Base-by-base conservation (phyloP, 768 basidiomycete species). In the Leucocoprinus sp. region DNA sequence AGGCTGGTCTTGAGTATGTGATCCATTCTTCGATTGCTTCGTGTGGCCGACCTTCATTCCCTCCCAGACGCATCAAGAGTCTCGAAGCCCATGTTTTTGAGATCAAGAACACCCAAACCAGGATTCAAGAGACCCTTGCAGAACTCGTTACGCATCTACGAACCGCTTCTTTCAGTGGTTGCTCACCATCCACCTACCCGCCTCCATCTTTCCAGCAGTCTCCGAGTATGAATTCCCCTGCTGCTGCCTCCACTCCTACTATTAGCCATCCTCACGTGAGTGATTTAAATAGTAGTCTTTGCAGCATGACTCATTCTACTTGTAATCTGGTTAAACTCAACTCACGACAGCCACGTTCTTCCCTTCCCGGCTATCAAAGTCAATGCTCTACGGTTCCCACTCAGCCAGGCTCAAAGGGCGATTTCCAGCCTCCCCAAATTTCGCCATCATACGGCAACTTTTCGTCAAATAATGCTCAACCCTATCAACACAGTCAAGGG, bases 31-130 rank as follows among this genome's bases (percentile, higher is more conserved):
- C 37, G 40, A 39, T 38, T 45, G 33, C 19, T 7, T 34, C 29
- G 40, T 46, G 37, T 42, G 37, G 56, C 48, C 52, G 51, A 54
- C 54, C 54, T 51, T 48, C 51, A 43, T 45, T 17, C 33, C 21
- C 23, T 37, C 15, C 17, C 57, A 95, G 93, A 61, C 90, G 93
- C 40, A 93, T 96, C 52, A 81, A 89, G 55, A 90, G 80, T 57
- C 76, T 96, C 44, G 93, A 96, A 64, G 54, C 74, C 21, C 88
- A 90, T 63, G 92, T 95, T 43, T 75, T 84, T 35, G 88, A 91
- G 41, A 88, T 90, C 57, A 79, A 80, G 44, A 71, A 76, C 44
- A 74, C 80, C 0, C 87, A 90, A 59, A 65, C 70, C 22, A 71
- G 78, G 9, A 95, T 95, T 39, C 85, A 89, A 54, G 84, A 70